phyloP scores from a whole-genome alignment of 2,329 filamentous ascomycete species.

The Cordyceps fumosorosea region DNA sequence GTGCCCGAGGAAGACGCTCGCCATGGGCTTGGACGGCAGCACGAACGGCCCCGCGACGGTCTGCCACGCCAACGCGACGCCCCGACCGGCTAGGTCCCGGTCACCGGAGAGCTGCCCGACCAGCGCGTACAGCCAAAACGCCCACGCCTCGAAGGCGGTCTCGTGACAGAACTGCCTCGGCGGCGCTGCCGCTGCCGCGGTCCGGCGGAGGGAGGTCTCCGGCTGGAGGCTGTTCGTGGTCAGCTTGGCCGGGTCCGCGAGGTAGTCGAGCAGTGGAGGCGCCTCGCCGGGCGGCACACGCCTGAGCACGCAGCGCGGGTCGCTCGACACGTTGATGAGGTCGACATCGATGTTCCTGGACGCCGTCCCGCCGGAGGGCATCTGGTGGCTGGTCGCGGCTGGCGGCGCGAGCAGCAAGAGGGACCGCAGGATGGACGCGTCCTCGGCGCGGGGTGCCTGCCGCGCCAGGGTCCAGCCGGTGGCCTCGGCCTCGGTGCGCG shows the following conservation, averaged over 20 bases:
- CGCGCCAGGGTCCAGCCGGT: slow-evolving; percentile 30
- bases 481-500: slow-evolving; percentile 18
- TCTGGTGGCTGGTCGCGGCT: slow-evolving; percentile 18
- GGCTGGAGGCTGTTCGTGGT: slow-evolving; percentile 16
- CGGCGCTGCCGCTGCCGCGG: slow-evolving; percentile 13
- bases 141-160: slow-evolving; percentile 32
- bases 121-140: slow-evolving; percentile 36
- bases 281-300: slow-evolving; percentile 25
- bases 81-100: slow-evolving; percentile 24
- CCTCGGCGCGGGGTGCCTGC: slow-evolving; percentile 21
- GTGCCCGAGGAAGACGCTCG: slow-evolving; percentile 32
- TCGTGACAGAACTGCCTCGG: slow-evolving; percentile 24
- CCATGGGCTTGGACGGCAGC: slow-evolving; percentile 33
- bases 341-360: slow-evolving; percentile 29
- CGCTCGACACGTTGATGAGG: slow-evolving; percentile 27
- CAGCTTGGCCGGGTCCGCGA: slow-evolving; percentile 27
- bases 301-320: slow-evolving; percentile 27
- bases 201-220: slow-evolving; percentile 23
- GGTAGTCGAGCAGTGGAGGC: slow-evolving; percentile 27
- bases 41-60: slow-evolving; percentile 30
- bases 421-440: slow-evolving; percentile 27
- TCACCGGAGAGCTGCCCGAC: slow-evolving; percentile 32
- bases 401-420: slow-evolving; percentile 29
- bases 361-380: slow-evolving; percentile 15
- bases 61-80: slow-evolving; percentile 20